Evolutionary conservation across 768 basidiomycete species (phyloP), one percentile per base, ranked within the genome.

Genomic region (Mycena rebaudengoi): DNA sequence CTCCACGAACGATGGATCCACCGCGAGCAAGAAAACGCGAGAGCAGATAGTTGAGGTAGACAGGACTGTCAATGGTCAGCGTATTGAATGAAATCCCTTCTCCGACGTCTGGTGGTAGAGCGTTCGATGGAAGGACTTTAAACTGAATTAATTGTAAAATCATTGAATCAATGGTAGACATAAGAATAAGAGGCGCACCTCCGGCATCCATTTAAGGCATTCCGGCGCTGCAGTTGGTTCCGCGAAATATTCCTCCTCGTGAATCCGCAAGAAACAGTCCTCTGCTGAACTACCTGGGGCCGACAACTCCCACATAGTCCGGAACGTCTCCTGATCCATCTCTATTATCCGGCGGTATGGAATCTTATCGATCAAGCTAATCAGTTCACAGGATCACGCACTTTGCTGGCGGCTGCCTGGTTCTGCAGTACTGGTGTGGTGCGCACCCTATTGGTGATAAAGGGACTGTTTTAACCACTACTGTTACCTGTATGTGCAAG

Each of bases 251-350:
- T 92, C 88, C 0, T 83, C 87, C 60, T 94, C 88, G 0, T 75
- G 76, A 14, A 90, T 74, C 40, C 90, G 86, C 37, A 89, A 74
- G 79, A 94, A 91, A 61, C 85, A 88, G 23, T 82, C 80, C 62
- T 91, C 86, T 0, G 85, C 82, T 12, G 79, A 78, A 30, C 79
- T 79, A 3, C 84, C 85, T 0, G 86, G 86, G 5, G 80, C 83
- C 0, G 92, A 93, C 65, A 94, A 79, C 60, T 84, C 78, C 90
- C 90, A 92, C 85, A 95, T 86, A 4, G 76, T 78, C n/a, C 88
- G 74, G 73, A 95, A 93, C 1, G 92, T 94, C 61, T 88, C 88
- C 56, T 83, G 77, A 71, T 94, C 91, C 66, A 92, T 79, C 13
- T 78, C 91, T 94, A 41, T 30, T 7, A 25, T 23, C 33, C n/a